Evolutionary conservation across 805 yeast species (phyloP).

Genomic region (Yamadazyma sp.): DNA sequence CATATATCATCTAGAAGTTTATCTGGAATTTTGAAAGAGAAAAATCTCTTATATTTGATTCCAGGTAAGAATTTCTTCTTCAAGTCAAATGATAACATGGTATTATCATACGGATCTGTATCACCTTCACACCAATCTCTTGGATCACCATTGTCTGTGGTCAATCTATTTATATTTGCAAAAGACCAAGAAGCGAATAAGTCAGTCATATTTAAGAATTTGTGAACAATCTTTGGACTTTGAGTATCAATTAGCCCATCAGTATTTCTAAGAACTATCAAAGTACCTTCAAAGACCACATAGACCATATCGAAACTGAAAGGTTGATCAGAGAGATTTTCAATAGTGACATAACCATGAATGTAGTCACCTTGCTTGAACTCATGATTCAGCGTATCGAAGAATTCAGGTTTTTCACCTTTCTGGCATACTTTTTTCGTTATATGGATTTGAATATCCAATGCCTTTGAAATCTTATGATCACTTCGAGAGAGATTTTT

Average conservation of each 20-base stretch:
- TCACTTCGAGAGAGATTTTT: conserved; percentile 29
- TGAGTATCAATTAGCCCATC: conserved; percentile 22
- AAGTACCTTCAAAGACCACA: conserved; percentile 39
- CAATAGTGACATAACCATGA: conserved; percentile 41
- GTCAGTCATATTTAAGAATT: conserved; percentile 42
- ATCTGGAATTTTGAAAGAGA: conserved; percentile 40
- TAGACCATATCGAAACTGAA: conserved; percentile 44
- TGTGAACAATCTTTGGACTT: conserved; percentile 27
- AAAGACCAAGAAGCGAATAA: conserved; percentile 44
- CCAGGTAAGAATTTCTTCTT: conserved; percentile 36
- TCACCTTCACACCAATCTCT: conserved; percentile 47
- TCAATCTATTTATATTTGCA: conserved; percentile 39
- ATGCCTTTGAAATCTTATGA: conserved; percentile 24
- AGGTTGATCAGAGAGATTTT: conserved; percentile 27
- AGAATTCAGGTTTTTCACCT: conserved; percentile 33
- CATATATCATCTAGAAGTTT: conserved; percentile 40
- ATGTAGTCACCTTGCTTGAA: conserved; percentile 40
- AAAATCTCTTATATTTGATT: conserved; percentile 38
- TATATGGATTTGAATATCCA: conserved; percentile 32
- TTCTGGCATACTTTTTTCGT: conserved; percentile 39
- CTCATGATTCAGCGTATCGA: conserved; percentile 31
- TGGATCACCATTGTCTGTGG: conserved; percentile 39
- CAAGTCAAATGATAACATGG: conserved; percentile 33
- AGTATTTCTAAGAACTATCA: conserved; percentile 24
- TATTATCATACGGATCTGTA: conserved; percentile 38